A percentile compares a stretch with the other conserved stretches of the same genome.
These are phyloP conservation scores for Dinochytrium kinnereticum DNA, from an alignment of 371 early-diverging fungal species.

Conservation along the genomic window DNA sequence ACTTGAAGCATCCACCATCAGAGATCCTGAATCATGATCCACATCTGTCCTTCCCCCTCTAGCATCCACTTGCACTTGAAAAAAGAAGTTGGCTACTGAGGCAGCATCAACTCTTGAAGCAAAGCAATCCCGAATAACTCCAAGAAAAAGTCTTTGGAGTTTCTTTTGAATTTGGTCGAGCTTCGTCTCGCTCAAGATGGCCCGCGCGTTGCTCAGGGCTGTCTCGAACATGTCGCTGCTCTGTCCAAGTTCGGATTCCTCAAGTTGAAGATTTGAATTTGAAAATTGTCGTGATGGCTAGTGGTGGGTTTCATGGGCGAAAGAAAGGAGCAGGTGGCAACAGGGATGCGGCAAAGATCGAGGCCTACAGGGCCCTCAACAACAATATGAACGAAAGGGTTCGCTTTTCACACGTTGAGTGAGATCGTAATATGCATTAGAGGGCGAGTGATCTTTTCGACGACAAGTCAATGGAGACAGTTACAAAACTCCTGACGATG, in stretches of 20 bases:
- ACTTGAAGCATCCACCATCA: background rate
- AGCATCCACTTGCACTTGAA: background rate
- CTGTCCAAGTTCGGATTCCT: background rate
- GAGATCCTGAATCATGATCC: background rate
- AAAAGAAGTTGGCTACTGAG: background rate
- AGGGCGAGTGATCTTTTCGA: constrained; percentile 26
- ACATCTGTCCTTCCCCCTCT: background rate
- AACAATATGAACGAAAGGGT: background rate
- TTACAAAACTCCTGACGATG: constrained; percentile 70
- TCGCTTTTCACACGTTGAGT: background rate
- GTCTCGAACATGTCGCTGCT: background rate
- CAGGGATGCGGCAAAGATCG: constrained; percentile 6
- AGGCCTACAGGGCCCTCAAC: background rate
- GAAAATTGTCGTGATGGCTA: background rate
- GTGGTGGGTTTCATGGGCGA: constrained; percentile 12
- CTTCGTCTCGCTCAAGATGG: background rate
- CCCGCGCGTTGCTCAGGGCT: background rate
- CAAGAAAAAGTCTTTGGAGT: background rate
- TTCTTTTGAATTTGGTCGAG: background rate
- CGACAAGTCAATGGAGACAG: constrained; percentile 65
- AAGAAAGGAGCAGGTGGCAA: background rate
- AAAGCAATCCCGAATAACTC: background rate
- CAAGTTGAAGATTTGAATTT: background rate
- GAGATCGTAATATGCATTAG: constrained; percentile 13
- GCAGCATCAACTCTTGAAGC: background rate